Conservation (phyloP, 1,139 yeast species). For the Candida sojae region DNA sequence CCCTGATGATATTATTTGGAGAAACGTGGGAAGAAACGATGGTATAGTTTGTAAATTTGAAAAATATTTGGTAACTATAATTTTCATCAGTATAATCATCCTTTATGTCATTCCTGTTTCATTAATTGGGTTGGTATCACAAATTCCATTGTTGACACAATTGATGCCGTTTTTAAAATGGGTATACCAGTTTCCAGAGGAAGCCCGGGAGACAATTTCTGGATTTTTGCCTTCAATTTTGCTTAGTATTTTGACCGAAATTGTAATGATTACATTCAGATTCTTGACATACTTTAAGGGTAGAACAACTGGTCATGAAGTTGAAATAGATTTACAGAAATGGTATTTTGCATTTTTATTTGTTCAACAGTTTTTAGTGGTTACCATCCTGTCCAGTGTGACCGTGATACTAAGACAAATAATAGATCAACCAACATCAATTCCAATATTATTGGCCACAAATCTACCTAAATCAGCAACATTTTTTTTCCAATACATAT, state of each 20-base stretch:
- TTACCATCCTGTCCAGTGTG: constrained; percentile 81
- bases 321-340: constrained; percentile 60
- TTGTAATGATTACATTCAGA: constrained; percentile 54
- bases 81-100: constrained; percentile 49
- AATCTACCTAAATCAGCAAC: constrained; percentile 82
- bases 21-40: constrained; percentile 44
- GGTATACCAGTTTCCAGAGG: constrained; percentile 54
- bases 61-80: constrained; percentile 40
- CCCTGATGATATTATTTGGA: constrained; percentile 64
- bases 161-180: constrained; percentile 56
- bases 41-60: constrained; percentile 33
- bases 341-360: constrained; percentile 74
- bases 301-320: constrained; percentile 52
- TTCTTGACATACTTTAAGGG: constrained; percentile 52
- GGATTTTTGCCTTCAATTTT: constrained; percentile 63
- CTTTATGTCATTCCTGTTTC: constrained; percentile 76
- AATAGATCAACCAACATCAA: constrained; percentile 69
- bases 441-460: constrained; percentile 69
- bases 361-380: constrained; percentile 80
- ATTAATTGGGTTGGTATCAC: constrained; percentile 65
- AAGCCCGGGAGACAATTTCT: constrained; percentile 52
- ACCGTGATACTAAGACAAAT: constrained; percentile 66
- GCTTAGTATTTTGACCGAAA: constrained; percentile 57
- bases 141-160: constrained; percentile 58
- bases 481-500: constrained; percentile 73